Base-by-base conservation (phyloP, 2,329 filamentous ascomycete genomes). In the Pseudogymnoascus sp. region DNA sequence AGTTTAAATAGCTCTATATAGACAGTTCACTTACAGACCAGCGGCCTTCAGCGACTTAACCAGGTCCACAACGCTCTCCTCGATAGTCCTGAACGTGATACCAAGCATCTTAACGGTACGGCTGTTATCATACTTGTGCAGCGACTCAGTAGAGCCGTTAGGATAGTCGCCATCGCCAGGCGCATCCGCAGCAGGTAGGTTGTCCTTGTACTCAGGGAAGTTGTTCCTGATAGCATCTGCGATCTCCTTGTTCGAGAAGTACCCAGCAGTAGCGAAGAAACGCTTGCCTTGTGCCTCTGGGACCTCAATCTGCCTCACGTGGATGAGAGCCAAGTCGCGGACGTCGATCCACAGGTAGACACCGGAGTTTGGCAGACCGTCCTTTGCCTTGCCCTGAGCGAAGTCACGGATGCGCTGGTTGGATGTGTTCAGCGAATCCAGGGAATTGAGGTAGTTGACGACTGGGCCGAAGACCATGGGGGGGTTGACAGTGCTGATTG, bases 401-500 rank as follows among this genome's bases (percentile, higher is more conserved):
- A 89, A 75, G 65, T 87, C 80, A 7, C 83, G 77, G 62, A 91
- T 80, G 18, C 86, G 82, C 67, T 85, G 80, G 72, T 91, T 92
- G 12, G 87, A 90, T 1, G 87, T 89, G 75, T 92, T 92, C 65
- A 92, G 77, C 1, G 76, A 77, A n/a, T 84, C 81, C 0, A 89
- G 77, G 21, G 77, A 80, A 65, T 85, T 81, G 2, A 91, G 78
- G 67, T 85, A 84, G 67, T 87, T 81, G 60, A 85, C 81, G 6
- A 88, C 75, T 0, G 87, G 86, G 0, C 87, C 86, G 42, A 88
- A 80, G 0, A 86, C 84, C 63, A 84, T 77, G 0, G 86, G 85
- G 61, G 83, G 82, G 69, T 84, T 84, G 68, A 89, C 83, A 5
- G 83, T 84, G 10, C 80, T 77, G 31, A 90, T 71, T 44, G 82